phyloP scores from a whole-genome alignment of 208 protist species.

The Tritrichomonas foetus region DNA sequence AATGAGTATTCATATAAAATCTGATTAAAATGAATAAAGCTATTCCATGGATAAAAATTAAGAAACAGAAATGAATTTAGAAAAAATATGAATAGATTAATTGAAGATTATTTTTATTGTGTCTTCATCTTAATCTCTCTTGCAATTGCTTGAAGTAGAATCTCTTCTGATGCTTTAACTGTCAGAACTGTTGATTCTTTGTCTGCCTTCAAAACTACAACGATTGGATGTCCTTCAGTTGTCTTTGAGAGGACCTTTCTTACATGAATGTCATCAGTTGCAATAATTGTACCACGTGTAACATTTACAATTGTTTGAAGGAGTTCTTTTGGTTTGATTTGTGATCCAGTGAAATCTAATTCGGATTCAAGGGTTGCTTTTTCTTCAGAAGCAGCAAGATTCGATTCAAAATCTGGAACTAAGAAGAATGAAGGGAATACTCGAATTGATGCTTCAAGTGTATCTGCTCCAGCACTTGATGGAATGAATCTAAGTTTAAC shows the following conservation, averaged over 20 bases:
- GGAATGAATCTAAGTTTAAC: background rate
- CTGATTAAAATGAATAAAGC: no score
- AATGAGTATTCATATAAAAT: no score
- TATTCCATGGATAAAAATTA: background rate
- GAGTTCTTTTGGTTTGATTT: background rate
- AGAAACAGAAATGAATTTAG: background rate
- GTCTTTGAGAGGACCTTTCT: background rate
- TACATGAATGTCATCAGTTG: background rate
- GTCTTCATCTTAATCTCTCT: constrained; percentile 12
- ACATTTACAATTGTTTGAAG: background rate
- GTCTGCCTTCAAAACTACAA: background rate
- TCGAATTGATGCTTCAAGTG: background rate
- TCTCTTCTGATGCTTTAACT: background rate
- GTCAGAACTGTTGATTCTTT: background rate
- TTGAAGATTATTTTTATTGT: background rate
- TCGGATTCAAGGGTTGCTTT: background rate
- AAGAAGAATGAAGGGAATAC: background rate
- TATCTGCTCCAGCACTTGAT: background rate
- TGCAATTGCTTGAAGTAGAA: background rate
- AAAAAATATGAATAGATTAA: background rate
- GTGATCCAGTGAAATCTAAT: background rate
- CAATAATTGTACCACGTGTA: background rate
- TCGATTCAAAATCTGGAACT: background rate
- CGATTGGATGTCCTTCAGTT: background rate
- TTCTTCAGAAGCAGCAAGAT: background rate